Evolutionary conservation across 2,329 filamentous ascomycete species (phyloP).

Genomic region (Ciborinia camelliae): DNA sequence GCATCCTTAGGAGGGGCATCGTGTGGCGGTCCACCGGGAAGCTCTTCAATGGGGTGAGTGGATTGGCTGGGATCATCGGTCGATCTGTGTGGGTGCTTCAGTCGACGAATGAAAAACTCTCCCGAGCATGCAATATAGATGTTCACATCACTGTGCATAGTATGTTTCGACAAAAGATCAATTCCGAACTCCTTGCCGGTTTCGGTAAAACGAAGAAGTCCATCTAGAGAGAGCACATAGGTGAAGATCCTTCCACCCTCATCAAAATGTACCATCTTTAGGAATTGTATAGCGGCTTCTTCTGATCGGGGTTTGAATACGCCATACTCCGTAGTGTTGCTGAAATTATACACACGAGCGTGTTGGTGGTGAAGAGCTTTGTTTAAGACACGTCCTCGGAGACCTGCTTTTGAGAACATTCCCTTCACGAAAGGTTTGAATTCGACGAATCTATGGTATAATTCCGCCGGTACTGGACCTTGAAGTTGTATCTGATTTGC

Average conservation of each 20-base stretch:
- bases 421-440: constrained; percentile 85
- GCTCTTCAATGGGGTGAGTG: constrained; percentile 51
- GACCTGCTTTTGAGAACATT: constrained; percentile 77
- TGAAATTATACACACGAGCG: constrained; percentile 82
- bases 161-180: constrained; percentile 90
- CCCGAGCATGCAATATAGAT: constrained; percentile 90
- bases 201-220: constrained; percentile 85
- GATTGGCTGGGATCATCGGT: constrained; percentile 45
- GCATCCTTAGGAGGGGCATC: constrained; percentile 46
- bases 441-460: constrained; percentile 92
- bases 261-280: constrained; percentile 83
- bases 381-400: constrained; percentile 77
- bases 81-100: constrained; percentile 50
- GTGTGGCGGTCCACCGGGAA: constrained; percentile 47
- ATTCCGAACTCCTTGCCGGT: constrained; percentile 95
- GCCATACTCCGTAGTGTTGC: constrained; percentile 70
- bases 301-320: constrained; percentile 61
- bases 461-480: constrained; percentile 72
- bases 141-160: constrained; percentile 91
- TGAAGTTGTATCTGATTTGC: constrained; percentile 85
- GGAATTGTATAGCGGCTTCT: constrained; percentile 73
- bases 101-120: constrained; percentile 83
- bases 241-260: constrained; percentile 85
- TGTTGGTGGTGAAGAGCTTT: constrained; percentile 89
- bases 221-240: constrained; percentile 86